phyloP scores from a whole-genome alignment of 768 basidiomycete genomes.

The Boletus speciosus region DNA sequence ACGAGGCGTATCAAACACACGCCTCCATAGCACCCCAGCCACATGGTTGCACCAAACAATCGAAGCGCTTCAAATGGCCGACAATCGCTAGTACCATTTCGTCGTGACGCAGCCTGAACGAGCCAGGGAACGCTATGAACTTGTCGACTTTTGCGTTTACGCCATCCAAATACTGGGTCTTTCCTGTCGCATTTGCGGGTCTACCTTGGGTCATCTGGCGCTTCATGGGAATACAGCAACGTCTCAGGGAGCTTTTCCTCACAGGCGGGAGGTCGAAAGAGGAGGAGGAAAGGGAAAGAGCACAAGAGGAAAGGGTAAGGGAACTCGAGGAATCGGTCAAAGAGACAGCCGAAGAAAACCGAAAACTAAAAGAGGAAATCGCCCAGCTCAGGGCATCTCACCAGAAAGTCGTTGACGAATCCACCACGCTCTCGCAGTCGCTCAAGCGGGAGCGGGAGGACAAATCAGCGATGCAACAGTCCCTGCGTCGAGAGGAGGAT shows the following conservation, averaged over 20 bases:
- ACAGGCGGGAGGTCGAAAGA: conserved; percentile 12
- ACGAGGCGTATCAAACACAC: conserved; percentile 23
- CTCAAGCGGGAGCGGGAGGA: conserved; percentile 21
- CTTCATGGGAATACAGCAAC: neutral
- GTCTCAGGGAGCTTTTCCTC: neutral
- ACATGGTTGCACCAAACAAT: conserved; percentile 28
- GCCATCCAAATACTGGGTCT: conserved; percentile 26
- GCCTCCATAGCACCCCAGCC: conserved; percentile 22
- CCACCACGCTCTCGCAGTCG: conserved; percentile 7
- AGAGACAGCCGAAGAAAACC: conserved; percentile 13
- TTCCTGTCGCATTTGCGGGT: conserved; percentile 29
- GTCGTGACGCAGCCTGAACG: conserved; percentile 18
- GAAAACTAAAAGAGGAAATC: conserved; percentile 17
- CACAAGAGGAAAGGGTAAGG: conserved; percentile 8
- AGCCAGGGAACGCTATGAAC: conserved; percentile 26
- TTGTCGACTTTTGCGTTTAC: conserved; percentile 25
- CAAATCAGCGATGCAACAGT: conserved; percentile 11
- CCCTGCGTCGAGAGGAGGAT: conserved; percentile 20
- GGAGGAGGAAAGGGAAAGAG: conserved; percentile 19
- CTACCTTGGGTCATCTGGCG: conserved; percentile 23
- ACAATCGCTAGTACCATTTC: conserved; percentile 10
- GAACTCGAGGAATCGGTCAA: conserved; percentile 16
- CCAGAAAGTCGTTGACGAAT: conserved; percentile 10
- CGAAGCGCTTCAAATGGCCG: conserved; percentile 26
- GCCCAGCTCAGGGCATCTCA: conserved; percentile 5